A percentile compares a stretch with the other conserved stretches of the same genome.
Conservation (phyloP, 768 basidiomycete genomes). For the Rhizopogon vulgaris region DNA sequence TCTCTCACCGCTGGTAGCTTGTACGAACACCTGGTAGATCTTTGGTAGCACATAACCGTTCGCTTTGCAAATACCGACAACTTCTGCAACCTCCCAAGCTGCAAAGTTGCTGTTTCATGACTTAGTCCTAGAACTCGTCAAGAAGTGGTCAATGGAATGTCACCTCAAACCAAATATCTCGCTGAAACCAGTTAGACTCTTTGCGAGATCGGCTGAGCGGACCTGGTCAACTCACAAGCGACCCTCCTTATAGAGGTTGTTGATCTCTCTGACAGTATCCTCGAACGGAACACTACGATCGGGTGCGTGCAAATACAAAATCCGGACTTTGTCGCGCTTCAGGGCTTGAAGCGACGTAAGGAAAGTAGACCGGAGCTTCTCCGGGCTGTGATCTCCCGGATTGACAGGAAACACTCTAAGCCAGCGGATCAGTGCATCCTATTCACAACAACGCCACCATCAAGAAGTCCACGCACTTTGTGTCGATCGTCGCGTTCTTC, state of each 20-base stretch:
- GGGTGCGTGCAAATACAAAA: constrained; percentile 56
- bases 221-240: constrained; percentile 37
- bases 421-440: neutral
- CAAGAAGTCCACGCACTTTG: constrained; percentile 32
- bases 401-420: constrained; percentile 34
- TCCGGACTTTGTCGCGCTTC: constrained; percentile 38
- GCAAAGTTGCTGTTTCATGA: constrained; percentile 35
- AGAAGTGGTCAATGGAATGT: neutral
- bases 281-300: constrained; percentile 53
- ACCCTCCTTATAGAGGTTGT: constrained; percentile 52
- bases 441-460: neutral
- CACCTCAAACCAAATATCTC: constrained; percentile 51
- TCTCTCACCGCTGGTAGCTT: neutral
- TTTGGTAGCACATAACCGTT: constrained; percentile 51
- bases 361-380: constrained; percentile 38
- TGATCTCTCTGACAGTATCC: constrained; percentile 46
- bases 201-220: neutral
- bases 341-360: constrained; percentile 39
- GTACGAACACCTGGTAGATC: constrained; percentile 47
- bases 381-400: constrained; percentile 38
- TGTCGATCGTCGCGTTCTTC: constrained; percentile 36
- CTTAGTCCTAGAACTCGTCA: neutral
- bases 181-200: constrained; percentile 17
- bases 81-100: constrained; percentile 56
- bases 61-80: constrained; percentile 48